Evolutionary conservation across 164 flowering plant species (phyloP), one percentile per base, ranked within the genome.

Genomic region (Liriodendron chinense): DNA sequence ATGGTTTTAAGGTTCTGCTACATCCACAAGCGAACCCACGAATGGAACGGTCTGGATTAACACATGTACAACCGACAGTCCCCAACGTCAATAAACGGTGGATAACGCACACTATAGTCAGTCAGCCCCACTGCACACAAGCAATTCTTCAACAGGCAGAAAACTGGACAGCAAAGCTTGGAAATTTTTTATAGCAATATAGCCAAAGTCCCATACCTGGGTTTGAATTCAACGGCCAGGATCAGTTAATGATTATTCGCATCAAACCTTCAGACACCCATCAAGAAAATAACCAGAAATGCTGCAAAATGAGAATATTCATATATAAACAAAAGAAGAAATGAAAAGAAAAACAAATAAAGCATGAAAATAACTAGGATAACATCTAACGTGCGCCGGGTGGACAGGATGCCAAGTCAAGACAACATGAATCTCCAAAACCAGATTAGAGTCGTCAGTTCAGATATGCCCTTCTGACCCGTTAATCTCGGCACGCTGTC

Each of bases 321-420:
- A 69, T 22, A 22, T n/a, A 8, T 1, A 9, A 24, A 9, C 48
- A 34, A 34, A 34, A 7, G 23, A 20, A n/a, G 53, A 69, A 69
- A 18, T 2, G 16, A n/a, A 16, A 7, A 47, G 22, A 69, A 69
- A 10, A 24, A 18, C 25, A 12, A 24, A 69, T 20, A 47, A 47
- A 9, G 57, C 56, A n/a, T n/a, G 10, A 63, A 5, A 28, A 28
- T 13, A 26, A 28, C n/a, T 24, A 67, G 69, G n/a, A 67, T 18
- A 13, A 69, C 7, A 69, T 47, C 72, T 53, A 70, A 23, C 72
- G 43, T 70, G 72, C 72, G 50, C 71, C 67, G 16, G 61, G 28
- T 24, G 61, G 20, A 25, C 7, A 14, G 49, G 47, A 7, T 3
- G 67, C 67, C 25, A 64, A 1, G 13, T 4, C 62, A 14, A 57